Evolutionary conservation across 306 rosid species (phyloP).

Genomic region (Pachyrhizus erosus): DNA sequence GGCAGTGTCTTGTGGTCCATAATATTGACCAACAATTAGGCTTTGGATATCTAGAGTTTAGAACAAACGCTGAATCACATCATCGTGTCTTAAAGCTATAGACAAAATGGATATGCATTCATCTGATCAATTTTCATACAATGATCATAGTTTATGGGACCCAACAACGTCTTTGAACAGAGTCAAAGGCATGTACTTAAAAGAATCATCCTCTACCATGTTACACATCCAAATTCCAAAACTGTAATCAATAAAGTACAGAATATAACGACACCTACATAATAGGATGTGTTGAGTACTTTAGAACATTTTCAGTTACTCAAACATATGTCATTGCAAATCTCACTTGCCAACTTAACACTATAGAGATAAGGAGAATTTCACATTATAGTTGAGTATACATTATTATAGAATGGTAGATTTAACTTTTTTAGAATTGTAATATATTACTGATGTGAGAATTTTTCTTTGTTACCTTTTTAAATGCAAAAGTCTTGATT

Average conservation of each 20-base stretch:
- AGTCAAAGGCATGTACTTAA: constrained; percentile 38
- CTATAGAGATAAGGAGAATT: background rate
- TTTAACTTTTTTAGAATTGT: background rate
- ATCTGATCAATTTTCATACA: constrained; percentile 41
- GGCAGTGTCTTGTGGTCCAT: constrained; percentile 44
- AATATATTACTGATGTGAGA: background rate
- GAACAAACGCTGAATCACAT: constrained; percentile 40
- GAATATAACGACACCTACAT: constrained; percentile 29
- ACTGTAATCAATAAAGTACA: constrained; percentile 31
- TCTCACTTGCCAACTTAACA: constrained; percentile 4
- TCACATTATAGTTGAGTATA: background rate
- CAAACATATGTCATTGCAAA: background rate
- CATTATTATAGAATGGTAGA: background rate
- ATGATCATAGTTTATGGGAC: constrained; percentile 33
- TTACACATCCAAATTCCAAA: constrained; percentile 16
- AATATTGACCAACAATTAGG: constrained; percentile 41
- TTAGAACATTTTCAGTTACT: background rate
- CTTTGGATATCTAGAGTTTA: constrained; percentile 26
- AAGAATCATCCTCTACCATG: constrained; percentile 25
- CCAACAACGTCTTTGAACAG: constrained; percentile 22
- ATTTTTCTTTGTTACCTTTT: background rate
- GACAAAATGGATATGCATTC: constrained; percentile 45
- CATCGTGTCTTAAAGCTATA: constrained; percentile 38
- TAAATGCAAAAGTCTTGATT: constrained; percentile 1
- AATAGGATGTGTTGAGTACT: constrained; percentile 27